Evolutionary conservation across 1,284 basidiomycete species (phyloP).

Genomic region (Leccinum subrobustum): DNA sequence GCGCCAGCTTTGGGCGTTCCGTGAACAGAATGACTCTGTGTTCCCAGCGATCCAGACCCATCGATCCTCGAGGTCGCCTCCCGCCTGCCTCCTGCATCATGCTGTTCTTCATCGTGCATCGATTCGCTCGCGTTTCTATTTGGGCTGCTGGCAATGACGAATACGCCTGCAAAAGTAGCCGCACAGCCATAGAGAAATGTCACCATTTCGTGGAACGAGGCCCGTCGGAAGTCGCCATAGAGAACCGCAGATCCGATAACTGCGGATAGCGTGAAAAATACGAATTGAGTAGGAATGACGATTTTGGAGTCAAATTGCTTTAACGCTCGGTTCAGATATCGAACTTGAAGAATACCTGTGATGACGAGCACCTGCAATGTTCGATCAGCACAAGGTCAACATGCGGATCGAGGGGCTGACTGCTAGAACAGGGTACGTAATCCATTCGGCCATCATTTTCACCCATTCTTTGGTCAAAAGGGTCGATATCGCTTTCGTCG

Average conservation of each 20-base stretch:
- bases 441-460: constrained; percentile 71
- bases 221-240: constrained; percentile 88
- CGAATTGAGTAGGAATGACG: constrained; percentile 94
- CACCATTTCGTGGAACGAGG: constrained; percentile 78
- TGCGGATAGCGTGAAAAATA: constrained; percentile 83
- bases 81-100: constrained; percentile 31
- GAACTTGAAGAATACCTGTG: constrained; percentile 89
- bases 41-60: constrained; percentile 33
- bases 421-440: constrained; percentile 73
- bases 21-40: constrained; percentile 44
- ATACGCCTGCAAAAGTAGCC: constrained; percentile 85
- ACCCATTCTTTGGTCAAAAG: constrained; percentile 78
- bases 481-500: constrained; percentile 91
- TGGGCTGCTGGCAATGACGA: constrained; percentile 69
- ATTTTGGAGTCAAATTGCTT: constrained; percentile 84
- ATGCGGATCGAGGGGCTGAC: constrained; percentile 38
- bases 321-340: constrained; percentile 86
- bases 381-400: constrained; percentile 20
- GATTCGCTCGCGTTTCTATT: constrained; percentile 23
- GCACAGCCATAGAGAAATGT: constrained; percentile 85
- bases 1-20: constrained; percentile 43
- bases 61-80: constrained; percentile 34
- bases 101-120: constrained; percentile 24
- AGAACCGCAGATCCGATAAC: constrained; percentile 92
- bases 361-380: constrained; percentile 61